Base-by-base conservation (phyloP, 2,329 filamentous ascomycete genomes). In the Phyllosticta ampelicida region DNA sequence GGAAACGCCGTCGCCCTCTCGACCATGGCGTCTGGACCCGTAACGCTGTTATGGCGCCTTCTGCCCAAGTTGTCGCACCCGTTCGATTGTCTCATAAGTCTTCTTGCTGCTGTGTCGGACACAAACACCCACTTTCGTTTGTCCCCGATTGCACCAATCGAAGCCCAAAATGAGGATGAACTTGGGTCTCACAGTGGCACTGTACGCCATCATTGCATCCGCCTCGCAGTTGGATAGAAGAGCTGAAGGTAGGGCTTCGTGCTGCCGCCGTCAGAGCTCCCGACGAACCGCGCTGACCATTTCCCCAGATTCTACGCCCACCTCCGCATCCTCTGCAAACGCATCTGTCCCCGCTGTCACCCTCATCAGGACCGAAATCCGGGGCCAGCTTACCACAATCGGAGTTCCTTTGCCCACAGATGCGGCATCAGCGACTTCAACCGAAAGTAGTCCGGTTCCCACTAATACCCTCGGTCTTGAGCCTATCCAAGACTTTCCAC, bases 401-500 rank as follows among this genome's bases (percentile, higher is more conserved):
- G 58, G 60, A 44, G 61, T 63, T 16, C 28, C 59, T 16, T 56
- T 56, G 10, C 65, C 66, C 28, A 58, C 61, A 16, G 54, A 60
- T 9, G 60, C 60, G 20, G 28, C 19, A 19, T 19, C 36, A 26
- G n/a, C 21, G 5, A 49, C n/a, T 21, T 48, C 52, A 10, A 59
- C 61, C 5, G 58, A 11, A 9, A 54, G 44, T 3, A 52, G 53
- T 20, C n/a, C 54, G 21, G 58, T 1, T n/a, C 36, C 36, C 2
- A 44, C 36, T 16, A 44, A 44, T 5, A 44, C 51, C 36, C 20
- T 29, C 21, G 10, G 26, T 60, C 26, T 48, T 56, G 23, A 63
- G 55, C 58, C 64, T 5, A 62, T 48, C 28, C 65, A 65, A 9
- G 65, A 65, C 28, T 72, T 73, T 51, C 68, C 68, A 8, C 54